These are phyloP conservation scores for Heliamphora exappendiculata DNA, from an alignment of 148 eudicot genomes.

Conservation along the genomic window DNA sequence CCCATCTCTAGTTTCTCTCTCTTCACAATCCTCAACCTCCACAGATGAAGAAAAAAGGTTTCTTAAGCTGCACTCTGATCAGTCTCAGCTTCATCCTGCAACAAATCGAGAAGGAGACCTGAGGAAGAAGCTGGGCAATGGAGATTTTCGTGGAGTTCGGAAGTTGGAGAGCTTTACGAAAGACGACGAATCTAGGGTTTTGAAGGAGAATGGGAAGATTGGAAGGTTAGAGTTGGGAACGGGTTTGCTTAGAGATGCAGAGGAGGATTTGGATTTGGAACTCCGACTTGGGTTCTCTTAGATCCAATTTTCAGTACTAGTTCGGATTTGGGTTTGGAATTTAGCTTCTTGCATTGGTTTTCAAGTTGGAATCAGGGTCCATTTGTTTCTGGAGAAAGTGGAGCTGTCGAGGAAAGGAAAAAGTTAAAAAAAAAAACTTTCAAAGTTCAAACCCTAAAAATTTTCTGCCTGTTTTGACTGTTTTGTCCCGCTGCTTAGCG, in stretches of 20 bases:
- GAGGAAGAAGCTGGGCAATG: conserved; percentile 9
- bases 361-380: no score
- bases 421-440: no score
- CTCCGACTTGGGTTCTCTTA: conserved; percentile 51
- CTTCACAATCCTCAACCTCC: conserved; percentile 10
- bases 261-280: conserved; percentile 78
- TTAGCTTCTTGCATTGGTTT: not conserved
- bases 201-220: conserved; percentile 23
- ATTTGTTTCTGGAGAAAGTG: no score
- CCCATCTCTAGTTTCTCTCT: conserved; percentile 22
- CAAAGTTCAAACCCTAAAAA: no score
- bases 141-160: conserved; percentile 13
- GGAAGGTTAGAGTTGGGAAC: conserved; percentile 41
- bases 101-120: not conserved
- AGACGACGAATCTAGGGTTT: conserved; percentile 30
- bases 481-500: no score
- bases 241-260: conserved; percentile 34
- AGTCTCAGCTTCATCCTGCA: not conserved
- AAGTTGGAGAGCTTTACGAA: conserved; percentile 12
- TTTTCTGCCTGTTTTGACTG: no score
- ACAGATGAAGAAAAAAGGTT: not conserved
- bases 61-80: not conserved
- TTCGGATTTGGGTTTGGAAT: not conserved
- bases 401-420: no score
- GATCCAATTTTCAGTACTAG: not conserved